A percentile compares a stretch with the other conserved stretches of the same genome.
phyloP scores from a whole-genome alignment of 2,329 filamentous ascomycete genomes.

The Huntiella bhutanensis region DNA sequence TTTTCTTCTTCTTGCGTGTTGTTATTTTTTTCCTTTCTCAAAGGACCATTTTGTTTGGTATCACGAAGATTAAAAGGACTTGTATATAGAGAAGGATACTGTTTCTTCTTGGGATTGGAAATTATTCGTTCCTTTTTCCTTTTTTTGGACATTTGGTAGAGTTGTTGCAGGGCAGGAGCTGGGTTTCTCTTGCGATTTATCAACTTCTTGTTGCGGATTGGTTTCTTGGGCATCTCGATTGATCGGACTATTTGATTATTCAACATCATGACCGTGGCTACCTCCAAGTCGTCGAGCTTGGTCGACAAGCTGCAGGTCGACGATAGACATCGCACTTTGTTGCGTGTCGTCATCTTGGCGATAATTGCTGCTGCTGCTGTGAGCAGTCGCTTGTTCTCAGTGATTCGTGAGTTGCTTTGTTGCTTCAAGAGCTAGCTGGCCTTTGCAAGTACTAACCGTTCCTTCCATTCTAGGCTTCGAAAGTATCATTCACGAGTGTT shows the following conservation, averaged over 20 bases:
- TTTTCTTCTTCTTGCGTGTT: background rate
- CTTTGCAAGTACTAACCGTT: conserved; percentile 17
- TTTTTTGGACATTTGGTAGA: too few species aligned
- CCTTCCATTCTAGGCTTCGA: conserved; percentile 52
- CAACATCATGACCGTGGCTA: conserved; percentile 7
- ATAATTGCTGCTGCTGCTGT: conserved; percentile 85
- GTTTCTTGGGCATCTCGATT: too few species aligned
- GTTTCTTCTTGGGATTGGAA: too few species aligned
- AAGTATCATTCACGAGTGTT: conserved; percentile 99
- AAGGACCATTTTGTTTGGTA: background rate
- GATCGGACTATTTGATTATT: background rate
- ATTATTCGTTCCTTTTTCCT: too few species aligned
- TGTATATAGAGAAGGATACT: background rate
- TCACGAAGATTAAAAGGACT: background rate
- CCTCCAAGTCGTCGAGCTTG: conserved; percentile 9
- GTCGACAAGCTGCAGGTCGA: conserved; percentile 19
- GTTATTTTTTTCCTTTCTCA: background rate
- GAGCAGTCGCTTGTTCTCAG: conserved; percentile 88
- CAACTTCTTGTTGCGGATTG: too few species aligned
- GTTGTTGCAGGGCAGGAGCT: conserved; percentile 1
- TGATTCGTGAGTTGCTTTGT: conserved; percentile 57
- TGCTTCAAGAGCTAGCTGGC: conserved; percentile 5
- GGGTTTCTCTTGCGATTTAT: conserved; percentile 6
- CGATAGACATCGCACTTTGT: conserved; percentile 23
- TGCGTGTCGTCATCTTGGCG: conserved; percentile 75